Conservation (phyloP, 176 grass and related monocot genomes). For the Typha latifolia region DNA sequence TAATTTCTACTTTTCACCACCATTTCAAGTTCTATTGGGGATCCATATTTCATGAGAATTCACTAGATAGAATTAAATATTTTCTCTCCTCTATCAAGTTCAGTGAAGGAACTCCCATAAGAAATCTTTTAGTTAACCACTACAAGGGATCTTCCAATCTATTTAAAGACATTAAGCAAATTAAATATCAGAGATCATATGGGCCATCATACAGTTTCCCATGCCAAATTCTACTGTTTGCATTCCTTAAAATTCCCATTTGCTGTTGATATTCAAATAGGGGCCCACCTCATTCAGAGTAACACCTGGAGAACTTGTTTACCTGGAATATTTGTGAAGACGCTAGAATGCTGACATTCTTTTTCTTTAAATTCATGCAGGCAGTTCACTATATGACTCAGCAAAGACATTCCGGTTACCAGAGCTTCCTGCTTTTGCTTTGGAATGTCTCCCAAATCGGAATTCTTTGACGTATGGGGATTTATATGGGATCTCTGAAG, state of each 20-base stretch:
- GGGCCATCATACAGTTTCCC: background rate
- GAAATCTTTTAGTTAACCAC: background rate
- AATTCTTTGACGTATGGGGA: slow-evolving; percentile 92
- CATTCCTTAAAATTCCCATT: background rate
- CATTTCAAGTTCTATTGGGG: background rate
- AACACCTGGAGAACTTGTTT: background rate
- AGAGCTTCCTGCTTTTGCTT: slow-evolving; percentile 75
- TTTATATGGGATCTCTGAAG: slow-evolving; percentile 74
- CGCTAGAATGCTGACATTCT: background rate
- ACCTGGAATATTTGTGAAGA: background rate
- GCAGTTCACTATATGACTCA: slow-evolving; percentile 57
- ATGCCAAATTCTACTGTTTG: background rate
- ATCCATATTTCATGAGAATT: background rate
- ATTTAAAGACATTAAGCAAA: background rate
- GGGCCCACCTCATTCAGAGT: background rate
- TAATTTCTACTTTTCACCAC: background rate
- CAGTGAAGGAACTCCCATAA: background rate
- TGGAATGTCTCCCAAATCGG: slow-evolving; percentile 83
- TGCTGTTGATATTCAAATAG: background rate
- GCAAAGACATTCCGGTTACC: slow-evolving; percentile 60
- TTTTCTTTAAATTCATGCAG: slow-evolving; percentile 28
- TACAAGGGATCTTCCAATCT: background rate
- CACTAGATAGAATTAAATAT: background rate
- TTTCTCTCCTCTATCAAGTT: background rate
- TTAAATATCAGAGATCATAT: background rate